Conservation (phyloP, 441 rosid species). For the Biscutella auriculata region DNA sequence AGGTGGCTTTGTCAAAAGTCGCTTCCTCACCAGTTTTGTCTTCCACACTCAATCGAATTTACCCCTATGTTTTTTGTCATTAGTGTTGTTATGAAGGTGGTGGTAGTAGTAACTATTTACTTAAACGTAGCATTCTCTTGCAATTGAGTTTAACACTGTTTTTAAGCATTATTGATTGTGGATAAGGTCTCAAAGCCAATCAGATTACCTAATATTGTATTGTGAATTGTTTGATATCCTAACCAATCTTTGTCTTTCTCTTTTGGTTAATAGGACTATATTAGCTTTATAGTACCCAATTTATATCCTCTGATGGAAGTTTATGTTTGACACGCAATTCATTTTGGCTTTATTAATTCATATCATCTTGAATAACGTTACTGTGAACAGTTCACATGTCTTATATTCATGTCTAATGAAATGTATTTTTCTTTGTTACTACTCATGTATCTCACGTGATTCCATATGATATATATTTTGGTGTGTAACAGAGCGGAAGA, state of each 20-base stretch:
- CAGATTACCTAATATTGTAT: too few relatives aligned
- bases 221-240: too few relatives aligned
- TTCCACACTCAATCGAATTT: not conserved
- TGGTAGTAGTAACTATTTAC: not conserved
- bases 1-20: too few relatives aligned
- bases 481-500: slow-evolving; percentile 56
- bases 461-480: not conserved
- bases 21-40: not conserved
- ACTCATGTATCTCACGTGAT: slow-evolving; percentile 12
- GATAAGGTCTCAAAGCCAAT: too few relatives aligned
- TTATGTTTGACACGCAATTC: not conserved
- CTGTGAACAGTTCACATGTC: not conserved
- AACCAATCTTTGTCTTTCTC: too few relatives aligned
- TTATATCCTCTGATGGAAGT: not conserved
- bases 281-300: not conserved
- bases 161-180: not conserved
- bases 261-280: not conserved
- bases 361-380: not conserved
- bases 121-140: not conserved
- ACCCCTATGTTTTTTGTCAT: slow-evolving; percentile 12
- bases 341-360: not conserved
- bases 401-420: not conserved
- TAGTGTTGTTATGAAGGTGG: not conserved
- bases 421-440: too few relatives aligned
- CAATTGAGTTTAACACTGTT: not conserved